Percentiles rank a stretch among this genome's conserved stretches.
Conservation (phyloP, 176 grass and related monocot genomes). For the Eremochloa ophiuroides region DNA sequence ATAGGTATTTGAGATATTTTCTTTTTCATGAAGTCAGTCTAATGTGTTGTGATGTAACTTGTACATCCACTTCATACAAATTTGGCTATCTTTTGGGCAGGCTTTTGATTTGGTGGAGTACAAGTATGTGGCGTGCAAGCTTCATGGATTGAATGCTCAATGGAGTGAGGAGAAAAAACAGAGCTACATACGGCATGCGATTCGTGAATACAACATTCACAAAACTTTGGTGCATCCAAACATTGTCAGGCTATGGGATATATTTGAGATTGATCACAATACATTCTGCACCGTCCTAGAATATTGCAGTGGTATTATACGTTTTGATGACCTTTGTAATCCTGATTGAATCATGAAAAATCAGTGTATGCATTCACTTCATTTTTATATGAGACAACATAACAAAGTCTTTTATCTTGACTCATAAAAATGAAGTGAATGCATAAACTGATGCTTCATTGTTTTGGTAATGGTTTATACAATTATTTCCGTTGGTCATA, state of each 20-base stretch:
- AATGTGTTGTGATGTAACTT: slow-evolving; percentile 5
- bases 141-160: slow-evolving; percentile 95
- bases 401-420: background rate
- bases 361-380: too few species aligned
- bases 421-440: background rate
- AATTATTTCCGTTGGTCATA: background rate
- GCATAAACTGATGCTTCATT: background rate
- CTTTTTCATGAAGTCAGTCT: slow-evolving; percentile 10
- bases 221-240: slow-evolving; percentile 97
- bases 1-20: background rate
- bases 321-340: slow-evolving; percentile 8
- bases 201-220: slow-evolving; percentile 99
- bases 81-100: slow-evolving; percentile 48
- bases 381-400: background rate
- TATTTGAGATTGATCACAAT: slow-evolving; percentile 97
- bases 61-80: background rate
- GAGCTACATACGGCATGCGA: slow-evolving; percentile 95
- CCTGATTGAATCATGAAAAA: too few species aligned
- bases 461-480: background rate
- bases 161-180: slow-evolving; percentile 99
- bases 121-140: slow-evolving; percentile 95
- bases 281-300: slow-evolving; percentile 99
- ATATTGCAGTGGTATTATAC: slow-evolving; percentile 87
- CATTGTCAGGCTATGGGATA: slow-evolving; percentile 97
- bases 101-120: slow-evolving; percentile 99